Percentiles rank a stretch among this genome's conserved stretches.
These are phyloP conservation scores for Asterophora lycoperdoides DNA, from an alignment of 768 basidiomycete genomes.

Conservation along the genomic window DNA sequence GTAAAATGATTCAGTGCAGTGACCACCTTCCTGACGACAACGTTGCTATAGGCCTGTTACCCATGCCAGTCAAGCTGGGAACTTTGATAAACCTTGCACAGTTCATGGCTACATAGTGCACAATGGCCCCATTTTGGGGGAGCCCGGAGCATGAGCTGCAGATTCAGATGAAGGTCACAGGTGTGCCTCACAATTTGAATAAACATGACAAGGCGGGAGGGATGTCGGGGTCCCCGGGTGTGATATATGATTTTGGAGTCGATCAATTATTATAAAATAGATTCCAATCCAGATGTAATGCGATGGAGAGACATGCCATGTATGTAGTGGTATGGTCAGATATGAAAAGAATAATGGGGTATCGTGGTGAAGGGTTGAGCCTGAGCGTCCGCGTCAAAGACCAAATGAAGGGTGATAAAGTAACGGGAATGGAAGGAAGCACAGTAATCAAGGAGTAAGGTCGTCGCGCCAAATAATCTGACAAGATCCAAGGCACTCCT, in stretches of 20 bases:
- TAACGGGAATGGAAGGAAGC: not conserved
- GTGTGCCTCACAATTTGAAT: no score
- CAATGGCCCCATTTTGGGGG: not conserved
- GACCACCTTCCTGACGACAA: constrained; percentile 2
- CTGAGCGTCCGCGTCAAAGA: constrained; percentile 1
- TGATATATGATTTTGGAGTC: no score
- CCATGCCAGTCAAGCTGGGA: not conserved
- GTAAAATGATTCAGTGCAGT: not conserved
- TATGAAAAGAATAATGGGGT: constrained; percentile 7
- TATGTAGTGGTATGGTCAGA: not conserved
- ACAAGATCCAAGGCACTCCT: constrained; percentile 4
- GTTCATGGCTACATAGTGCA: not conserved
- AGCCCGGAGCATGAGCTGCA: no score
- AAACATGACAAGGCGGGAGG: no score
- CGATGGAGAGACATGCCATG: not conserved
- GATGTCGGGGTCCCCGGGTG: no score
- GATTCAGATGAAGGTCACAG: no score
- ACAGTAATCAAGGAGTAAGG: not conserved
- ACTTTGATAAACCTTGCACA: not conserved
- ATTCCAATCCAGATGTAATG: no score
- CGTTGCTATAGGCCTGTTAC: not conserved
- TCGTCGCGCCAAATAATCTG: constrained; percentile 3
- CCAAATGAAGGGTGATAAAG: constrained; percentile 7
- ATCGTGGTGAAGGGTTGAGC: not conserved
- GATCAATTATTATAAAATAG: no score